phyloP scores from a whole-genome alignment of 2,329 filamentous ascomycete species.

The Aspergillus calidoustus region DNA sequence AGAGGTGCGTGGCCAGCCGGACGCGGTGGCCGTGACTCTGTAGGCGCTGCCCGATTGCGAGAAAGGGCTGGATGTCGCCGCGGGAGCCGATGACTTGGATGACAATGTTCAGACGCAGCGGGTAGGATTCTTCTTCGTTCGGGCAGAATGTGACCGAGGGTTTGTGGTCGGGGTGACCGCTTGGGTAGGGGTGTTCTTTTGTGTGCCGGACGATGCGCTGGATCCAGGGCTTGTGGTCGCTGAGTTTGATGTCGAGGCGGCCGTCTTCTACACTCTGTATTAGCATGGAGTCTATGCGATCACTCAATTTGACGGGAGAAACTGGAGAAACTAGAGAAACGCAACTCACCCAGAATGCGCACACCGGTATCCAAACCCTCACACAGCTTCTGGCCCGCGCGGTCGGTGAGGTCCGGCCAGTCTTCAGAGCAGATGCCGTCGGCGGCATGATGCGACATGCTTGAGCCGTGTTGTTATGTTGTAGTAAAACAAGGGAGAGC shows the following conservation, averaged over 20 bases:
- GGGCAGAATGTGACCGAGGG: conserved; percentile 2
- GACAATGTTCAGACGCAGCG: conserved; percentile 61
- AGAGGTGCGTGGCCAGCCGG: conserved; percentile 72
- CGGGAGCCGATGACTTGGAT: conserved; percentile 76
- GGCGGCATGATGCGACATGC: conserved; percentile 8
- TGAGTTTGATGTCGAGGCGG: conserved; percentile 78
- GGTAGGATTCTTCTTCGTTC: conserved; percentile 14
- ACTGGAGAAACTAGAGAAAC: background rate
- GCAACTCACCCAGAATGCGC: conserved; percentile 24
- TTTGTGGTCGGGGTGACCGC: background rate
- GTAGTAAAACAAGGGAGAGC: background rate
- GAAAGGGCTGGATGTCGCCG: conserved; percentile 77
- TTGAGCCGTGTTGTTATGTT: background rate
- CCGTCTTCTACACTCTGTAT: conserved; percentile 65
- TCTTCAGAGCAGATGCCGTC: conserved; percentile 9
- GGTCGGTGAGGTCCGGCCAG: conserved; percentile 7
- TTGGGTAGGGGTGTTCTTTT: conserved; percentile 18
- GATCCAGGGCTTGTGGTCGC: conserved; percentile 69
- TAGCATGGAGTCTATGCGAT: background rate
- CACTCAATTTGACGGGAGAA: background rate
- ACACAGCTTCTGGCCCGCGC: background rate
- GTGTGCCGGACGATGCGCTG: conserved; percentile 67
- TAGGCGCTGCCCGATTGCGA: conserved; percentile 69
- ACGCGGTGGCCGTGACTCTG: conserved; percentile 73
- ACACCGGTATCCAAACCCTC: conserved; percentile 25